These are phyloP conservation scores for Saitozyma sp. DNA, from an alignment of 768 basidiomycete species.

Conservation along the genomic window DNA sequence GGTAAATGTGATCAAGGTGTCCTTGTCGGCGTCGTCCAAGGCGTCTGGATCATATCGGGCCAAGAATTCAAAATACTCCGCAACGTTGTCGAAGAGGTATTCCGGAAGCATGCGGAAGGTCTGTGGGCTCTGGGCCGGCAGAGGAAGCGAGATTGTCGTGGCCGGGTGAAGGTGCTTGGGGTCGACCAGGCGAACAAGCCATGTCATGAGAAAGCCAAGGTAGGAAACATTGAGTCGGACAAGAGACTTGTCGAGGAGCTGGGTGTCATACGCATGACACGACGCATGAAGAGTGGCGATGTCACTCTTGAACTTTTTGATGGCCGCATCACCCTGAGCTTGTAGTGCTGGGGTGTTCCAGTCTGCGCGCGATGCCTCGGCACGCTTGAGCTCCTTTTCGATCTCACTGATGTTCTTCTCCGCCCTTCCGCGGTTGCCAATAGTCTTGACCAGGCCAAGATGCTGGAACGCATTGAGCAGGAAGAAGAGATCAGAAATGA, in stretches of 20 bases:
- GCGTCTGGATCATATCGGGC: slow-evolving; percentile 77
- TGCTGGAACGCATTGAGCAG: slow-evolving; percentile 83
- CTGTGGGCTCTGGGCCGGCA: slow-evolving; percentile 80
- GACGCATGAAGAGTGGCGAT: slow-evolving; percentile 69
- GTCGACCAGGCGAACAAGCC: slow-evolving; percentile 89
- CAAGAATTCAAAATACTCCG: slow-evolving; percentile 81
- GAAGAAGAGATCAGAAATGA: slow-evolving; percentile 94
- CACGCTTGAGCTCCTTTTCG: slow-evolving; percentile 70
- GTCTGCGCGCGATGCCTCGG: slow-evolving; percentile 68
- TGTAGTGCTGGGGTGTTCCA: slow-evolving; percentile 77
- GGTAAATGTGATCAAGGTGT: slow-evolving; percentile 79
- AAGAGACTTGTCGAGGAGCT: slow-evolving; percentile 82
- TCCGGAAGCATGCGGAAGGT: slow-evolving; percentile 87
- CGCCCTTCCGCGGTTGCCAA: slow-evolving; percentile 64
- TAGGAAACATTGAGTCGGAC: slow-evolving; percentile 76
- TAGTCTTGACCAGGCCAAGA: slow-evolving; percentile 79
- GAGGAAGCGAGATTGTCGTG: slow-evolving; percentile 69
- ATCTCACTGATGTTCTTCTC: slow-evolving; percentile 59
- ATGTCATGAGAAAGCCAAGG: slow-evolving; percentile 85
- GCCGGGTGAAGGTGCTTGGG: slow-evolving; percentile 75
- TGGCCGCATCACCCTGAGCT: slow-evolving; percentile 72
- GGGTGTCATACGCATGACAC: slow-evolving; percentile 78
- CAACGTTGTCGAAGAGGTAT: slow-evolving; percentile 88
- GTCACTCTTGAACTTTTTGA: slow-evolving; percentile 75
- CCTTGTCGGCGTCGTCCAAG: slow-evolving; percentile 79